These are phyloP conservation scores for Phytopythium cucurbitacearum DNA, from an alignment of 352 stramenopile species.

Conservation along the genomic window DNA sequence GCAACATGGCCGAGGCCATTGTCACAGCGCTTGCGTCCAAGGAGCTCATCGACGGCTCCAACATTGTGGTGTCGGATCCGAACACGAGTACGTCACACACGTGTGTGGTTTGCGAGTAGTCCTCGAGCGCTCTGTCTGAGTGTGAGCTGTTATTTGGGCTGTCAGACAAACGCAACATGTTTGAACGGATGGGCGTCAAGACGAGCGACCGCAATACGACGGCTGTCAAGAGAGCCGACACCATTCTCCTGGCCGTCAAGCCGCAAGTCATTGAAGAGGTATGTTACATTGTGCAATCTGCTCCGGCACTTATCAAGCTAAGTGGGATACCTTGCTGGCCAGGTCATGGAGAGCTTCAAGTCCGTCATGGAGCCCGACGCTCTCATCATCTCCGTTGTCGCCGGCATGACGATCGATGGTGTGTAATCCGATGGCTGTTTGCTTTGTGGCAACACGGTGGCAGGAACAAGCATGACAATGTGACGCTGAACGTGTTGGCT, in stretches of 20 bases:
- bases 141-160: not conserved
- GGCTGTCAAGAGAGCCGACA: conserved; percentile 75
- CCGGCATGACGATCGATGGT: conserved; percentile 74
- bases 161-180: conserved; percentile 58
- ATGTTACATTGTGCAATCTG: conserved; percentile 4
- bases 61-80: conserved; percentile 79
- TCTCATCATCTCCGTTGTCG: conserved; percentile 82
- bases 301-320: not conserved
- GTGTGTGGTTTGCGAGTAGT: no score
- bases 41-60: conserved; percentile 52
- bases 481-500: not conserved
- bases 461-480: no score
- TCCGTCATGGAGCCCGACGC: conserved; percentile 47
- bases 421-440: not conserved
- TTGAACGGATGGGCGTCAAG: conserved; percentile 43
- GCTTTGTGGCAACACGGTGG: not conserved
- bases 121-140: not conserved
- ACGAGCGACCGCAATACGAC: conserved; percentile 59
- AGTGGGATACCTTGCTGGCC: not conserved
- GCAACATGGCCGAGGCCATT: conserved; percentile 90
- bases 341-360: conserved; percentile 68
- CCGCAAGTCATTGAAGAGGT: conserved; percentile 91
- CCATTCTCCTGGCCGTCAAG: conserved; percentile 93
- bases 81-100: conserved; percentile 37
- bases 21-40: conserved; percentile 74